A percentile compares a stretch with the other conserved stretches of the same genome.
Conservation (phyloP, 805 yeast genomes). For the Debaryomyces castellii region DNA sequence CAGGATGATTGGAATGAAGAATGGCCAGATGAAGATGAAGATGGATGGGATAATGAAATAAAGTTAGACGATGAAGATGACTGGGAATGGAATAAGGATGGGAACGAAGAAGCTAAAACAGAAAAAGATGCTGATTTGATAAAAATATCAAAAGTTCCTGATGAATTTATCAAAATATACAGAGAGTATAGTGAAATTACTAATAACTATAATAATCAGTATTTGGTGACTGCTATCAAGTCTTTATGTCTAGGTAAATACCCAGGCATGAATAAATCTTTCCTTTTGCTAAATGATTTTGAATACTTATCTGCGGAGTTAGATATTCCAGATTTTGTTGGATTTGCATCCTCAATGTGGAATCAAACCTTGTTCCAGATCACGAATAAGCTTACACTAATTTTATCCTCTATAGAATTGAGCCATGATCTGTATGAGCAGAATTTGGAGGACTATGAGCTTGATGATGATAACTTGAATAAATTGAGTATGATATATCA, state of each 20-base stretch:
- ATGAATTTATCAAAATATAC: constrained; percentile 18
- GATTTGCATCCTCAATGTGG: constrained; percentile 19
- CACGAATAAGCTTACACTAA: constrained; percentile 16
- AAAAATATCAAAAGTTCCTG: constrained; percentile 21
- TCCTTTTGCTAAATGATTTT: constrained; percentile 37
- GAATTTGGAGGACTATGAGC: constrained; percentile 12
- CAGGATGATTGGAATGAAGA: constrained; percentile 17
- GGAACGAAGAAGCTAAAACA: not conserved
- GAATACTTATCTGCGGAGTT: constrained; percentile 18
- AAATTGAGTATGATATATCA: constrained; percentile 18
- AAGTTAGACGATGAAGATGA: constrained; percentile 14
- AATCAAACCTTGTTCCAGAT: constrained; percentile 16
- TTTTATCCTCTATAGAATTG: constrained; percentile 15
- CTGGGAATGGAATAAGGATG: constrained; percentile 2
- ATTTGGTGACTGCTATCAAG: constrained; percentile 26
- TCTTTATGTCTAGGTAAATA: constrained; percentile 32
- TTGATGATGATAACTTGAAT: constrained; percentile 18
- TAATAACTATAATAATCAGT: constrained; percentile 13
- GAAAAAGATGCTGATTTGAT: not conserved
- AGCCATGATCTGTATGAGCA: constrained; percentile 10
- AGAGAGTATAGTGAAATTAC: constrained; percentile 21
- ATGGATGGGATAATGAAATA: constrained; percentile 17
- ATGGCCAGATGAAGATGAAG: constrained; percentile 13
- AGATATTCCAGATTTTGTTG: constrained; percentile 10
- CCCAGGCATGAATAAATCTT: constrained; percentile 31